Evolutionary conservation across 2,329 filamentous ascomycete species (phyloP).

Genomic region (Penicillium concentricum): DNA sequence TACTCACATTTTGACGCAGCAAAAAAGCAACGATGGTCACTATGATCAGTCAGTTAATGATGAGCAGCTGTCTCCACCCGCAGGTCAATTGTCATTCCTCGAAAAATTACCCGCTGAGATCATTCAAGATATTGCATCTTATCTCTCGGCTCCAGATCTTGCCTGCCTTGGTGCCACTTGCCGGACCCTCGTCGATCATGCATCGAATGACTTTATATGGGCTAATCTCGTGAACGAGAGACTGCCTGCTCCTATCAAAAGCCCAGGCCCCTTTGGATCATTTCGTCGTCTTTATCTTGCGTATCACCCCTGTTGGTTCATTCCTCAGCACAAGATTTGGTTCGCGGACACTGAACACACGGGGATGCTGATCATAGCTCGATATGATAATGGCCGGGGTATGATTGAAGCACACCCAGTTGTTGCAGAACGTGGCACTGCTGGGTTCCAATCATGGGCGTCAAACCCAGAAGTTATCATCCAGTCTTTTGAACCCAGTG

Average conservation of each 20-base stretch:
- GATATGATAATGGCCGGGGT: constrained; percentile 70
- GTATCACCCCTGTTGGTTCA: constrained; percentile 81
- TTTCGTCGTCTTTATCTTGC: constrained; percentile 71
- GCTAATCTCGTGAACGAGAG: constrained; percentile 66
- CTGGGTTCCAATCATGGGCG: constrained; percentile 63
- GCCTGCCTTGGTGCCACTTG: constrained; percentile 60
- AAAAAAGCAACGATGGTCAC: neutral
- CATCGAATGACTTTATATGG: constrained; percentile 70
- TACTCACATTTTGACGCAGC: neutral
- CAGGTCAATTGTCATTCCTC: constrained; percentile 20
- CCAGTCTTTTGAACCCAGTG: constrained; percentile 67
- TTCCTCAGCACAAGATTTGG: constrained; percentile 79
- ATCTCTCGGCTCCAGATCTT: constrained; percentile 65
- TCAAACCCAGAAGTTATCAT: constrained; percentile 66
- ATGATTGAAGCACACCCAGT: constrained; percentile 80
- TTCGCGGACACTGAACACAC: constrained; percentile 72
- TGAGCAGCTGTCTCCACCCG: neutral
- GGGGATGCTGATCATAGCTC: constrained; percentile 72
- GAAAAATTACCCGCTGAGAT: constrained; percentile 69
- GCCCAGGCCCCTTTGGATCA: constrained; percentile 58
- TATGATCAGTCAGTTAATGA: constrained; percentile 4
- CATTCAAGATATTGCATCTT: constrained; percentile 67
- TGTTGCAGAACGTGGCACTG: constrained; percentile 60
- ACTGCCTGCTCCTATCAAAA: constrained; percentile 58
- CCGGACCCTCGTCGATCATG: constrained; percentile 58